Percentiles rank a stretch among this genome's conserved stretches.
Evolutionary conservation across 2,329 filamentous ascomycete genomes (phyloP).

Genomic region (Phialophora tarda): DNA sequence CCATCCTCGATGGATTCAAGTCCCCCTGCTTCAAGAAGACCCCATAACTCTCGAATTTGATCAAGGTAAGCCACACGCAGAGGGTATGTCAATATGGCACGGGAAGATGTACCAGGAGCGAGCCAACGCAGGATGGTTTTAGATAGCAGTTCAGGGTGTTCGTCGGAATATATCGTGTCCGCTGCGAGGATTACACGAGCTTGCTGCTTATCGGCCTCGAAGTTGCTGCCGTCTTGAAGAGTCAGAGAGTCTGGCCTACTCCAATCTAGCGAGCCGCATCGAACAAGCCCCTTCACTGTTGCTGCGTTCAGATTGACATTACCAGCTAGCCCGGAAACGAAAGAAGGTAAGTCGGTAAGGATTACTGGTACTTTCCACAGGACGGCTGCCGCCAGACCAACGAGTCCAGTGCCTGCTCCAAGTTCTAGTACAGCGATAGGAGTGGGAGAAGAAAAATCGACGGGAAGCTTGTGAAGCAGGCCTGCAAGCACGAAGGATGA

Average conservation of each 20-base stretch:
- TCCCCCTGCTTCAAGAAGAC: constrained; percentile 46
- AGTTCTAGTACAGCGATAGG: constrained; percentile 68
- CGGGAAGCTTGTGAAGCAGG: constrained; percentile 59
- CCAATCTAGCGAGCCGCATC: constrained; percentile 66
- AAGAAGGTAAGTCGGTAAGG: constrained; percentile 82
- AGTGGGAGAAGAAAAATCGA: constrained; percentile 20
- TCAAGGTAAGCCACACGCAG: constrained; percentile 52
- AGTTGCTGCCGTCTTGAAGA: constrained; percentile 22
- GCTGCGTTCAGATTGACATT: constrained; percentile 74
- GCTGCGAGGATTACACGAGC: constrained; percentile 50
- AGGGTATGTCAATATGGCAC: constrained; percentile 49
- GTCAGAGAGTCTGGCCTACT: constrained; percentile 40
- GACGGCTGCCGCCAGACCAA: constrained; percentile 81
- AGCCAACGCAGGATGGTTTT: constrained; percentile 48
- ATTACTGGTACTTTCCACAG: constrained; percentile 70
- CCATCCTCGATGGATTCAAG: constrained; percentile 51
- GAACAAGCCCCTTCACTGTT: constrained; percentile 67
- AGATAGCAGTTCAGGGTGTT: constrained; percentile 49
- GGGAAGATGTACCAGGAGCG: constrained; percentile 38
- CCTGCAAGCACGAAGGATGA: constrained; percentile 84
- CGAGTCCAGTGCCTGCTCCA: constrained; percentile 85
- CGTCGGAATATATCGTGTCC: constrained; percentile 51
- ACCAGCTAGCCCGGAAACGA: constrained; percentile 75
- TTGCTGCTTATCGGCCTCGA: constrained; percentile 37
- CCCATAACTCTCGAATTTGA: constrained; percentile 51